Evolutionary conservation across 768 basidiomycete genomes (phyloP), one percentile per base, ranked within the genome.

Genomic region (Rickenella mellea): DNA sequence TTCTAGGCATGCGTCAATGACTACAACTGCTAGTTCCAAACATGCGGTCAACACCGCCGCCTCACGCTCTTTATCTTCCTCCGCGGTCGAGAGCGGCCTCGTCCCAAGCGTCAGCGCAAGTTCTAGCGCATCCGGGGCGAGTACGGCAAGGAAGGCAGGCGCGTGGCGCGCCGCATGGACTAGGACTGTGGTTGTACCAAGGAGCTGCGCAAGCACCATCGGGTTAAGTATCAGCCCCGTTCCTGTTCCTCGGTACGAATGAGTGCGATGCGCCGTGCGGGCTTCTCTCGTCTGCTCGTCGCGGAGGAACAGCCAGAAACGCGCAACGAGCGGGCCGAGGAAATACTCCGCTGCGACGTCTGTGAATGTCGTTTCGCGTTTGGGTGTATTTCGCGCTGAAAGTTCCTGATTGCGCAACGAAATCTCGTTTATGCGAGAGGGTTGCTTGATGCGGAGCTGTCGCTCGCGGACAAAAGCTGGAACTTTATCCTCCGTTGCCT

Each of bases 261-360:
- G 58, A 21, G 71, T 62, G n/a, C 68, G 68, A 29, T 70, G 69
- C 2, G 73, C 68, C 2, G 82, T 82, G 30, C 86, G 73, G 40
- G 76, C 73, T 53, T 90, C 85, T 27, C 88, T 72, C 2, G 74
- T 69, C 51, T 85, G 79, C 53, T 87, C 81, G 51, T 94, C 90
- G 6, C 86, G 77, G 33, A 96, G 74, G 63, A 93, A 89, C n/a
- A 72, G 55, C 92, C 92, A 99, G 62, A 98, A 96, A n/a, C 82
- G 76, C 51, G 92, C 84, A 62, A 97, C 74, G 40, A 98, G 67
- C 0, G 96, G 96, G 45, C 81, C 76, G 39, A 96, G 74, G 64
- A 97, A 98, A 61, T 65, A 80, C 55, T 92, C 89, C 0, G 86
- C 86, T 0, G 91, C 90, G 21, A 98, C 64, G 40, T 76, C 70